Evolutionary conservation across 148 eudicot genomes (phyloP), one percentile per base, ranked within the genome.

Genomic region (Rhododendron ferrugineum): DNA sequence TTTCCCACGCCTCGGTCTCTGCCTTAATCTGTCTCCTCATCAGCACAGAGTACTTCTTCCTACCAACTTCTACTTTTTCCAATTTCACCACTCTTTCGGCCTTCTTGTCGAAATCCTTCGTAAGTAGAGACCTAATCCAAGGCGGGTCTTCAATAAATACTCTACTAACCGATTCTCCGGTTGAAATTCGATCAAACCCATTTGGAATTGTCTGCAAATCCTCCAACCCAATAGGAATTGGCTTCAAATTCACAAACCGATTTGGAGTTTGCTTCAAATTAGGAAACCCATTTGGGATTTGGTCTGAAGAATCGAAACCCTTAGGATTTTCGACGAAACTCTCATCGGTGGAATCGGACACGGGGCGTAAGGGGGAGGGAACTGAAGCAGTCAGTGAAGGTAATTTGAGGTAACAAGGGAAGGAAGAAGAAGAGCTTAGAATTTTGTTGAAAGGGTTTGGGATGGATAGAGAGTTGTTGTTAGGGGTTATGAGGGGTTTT

Each of bases 1-100:
- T 91, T 88, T 94, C 94, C 98, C 98, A 96, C 32, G 96, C 96
- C 87, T 93, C 96, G 1, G 98, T 96, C 86, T 96, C 98, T 2
- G 91, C 98, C 90, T 89, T 91, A 23, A 94, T 88, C 87, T 96
- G 98, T 47, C 98, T 89, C 89, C 91, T 92, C 90, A 95, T 91
- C 85, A 95, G 83, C 89, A 89, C 77, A 87, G 88, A 46, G 82
- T 90, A 92, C 81, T 87, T 91, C 13, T 87, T 40, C 85, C 89
- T 89, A 81, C 91, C 91, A 79, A 89, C 91, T 64, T 92, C 90
- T 79, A 78, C 82, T 11, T 46, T 32, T 47, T 88, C 93, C 32
- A 86, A 40, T 32, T 84, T 91, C 79, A 84, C 60, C 84, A 86
- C 85, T 30, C 62, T 68, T 74, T 72, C 82, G 68, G 74, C 72